These are phyloP conservation scores for Nymphaea thermarum DNA, from an alignment of 164 flowering plant genomes.

Conservation along the genomic window DNA sequence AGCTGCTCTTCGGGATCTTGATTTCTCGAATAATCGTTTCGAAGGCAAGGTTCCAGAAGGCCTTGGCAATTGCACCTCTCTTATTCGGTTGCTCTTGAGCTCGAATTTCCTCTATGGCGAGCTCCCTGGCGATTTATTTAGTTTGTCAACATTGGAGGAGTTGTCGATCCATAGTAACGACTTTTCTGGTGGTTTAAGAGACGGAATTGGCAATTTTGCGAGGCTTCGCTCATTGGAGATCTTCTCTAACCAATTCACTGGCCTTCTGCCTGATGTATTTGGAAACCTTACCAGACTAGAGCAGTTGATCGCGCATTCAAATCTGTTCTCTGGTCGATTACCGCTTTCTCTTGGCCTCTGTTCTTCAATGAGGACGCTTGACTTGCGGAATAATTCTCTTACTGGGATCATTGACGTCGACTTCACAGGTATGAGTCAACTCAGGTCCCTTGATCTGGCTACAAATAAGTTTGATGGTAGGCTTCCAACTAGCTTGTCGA, in stretches of 20 bases:
- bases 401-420: conserved; percentile 34
- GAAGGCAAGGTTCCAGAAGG: conserved; percentile 32
- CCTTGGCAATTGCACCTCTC: conserved; percentile 41
- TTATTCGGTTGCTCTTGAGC: conserved; percentile 32
- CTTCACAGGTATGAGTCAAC: conserved; percentile 41
- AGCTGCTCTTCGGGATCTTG: conserved; percentile 31
- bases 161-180: conserved; percentile 44
- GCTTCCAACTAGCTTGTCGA: conserved; percentile 46
- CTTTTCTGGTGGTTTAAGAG: conserved; percentile 52
- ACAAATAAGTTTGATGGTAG: conserved; percentile 50
- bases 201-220: conserved; percentile 46
- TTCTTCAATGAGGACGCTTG: conserved; percentile 43
- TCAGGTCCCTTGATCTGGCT: conserved; percentile 64
- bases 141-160: conserved; percentile 38
- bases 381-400: conserved; percentile 67
- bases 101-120: conserved; percentile 45
- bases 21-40: conserved; percentile 52
- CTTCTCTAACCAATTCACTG: conserved; percentile 39
- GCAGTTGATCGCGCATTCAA: conserved; percentile 44
- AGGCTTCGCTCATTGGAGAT: conserved; percentile 34
- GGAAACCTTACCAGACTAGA: conserved; percentile 39
- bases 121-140: conserved; percentile 43
- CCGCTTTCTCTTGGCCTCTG: conserved; percentile 45
- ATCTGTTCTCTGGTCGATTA: conserved; percentile 47
- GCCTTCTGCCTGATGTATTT: conserved; percentile 50